Percentiles rank a stretch among this genome's conserved stretches.
These are phyloP conservation scores for Saccharomycopsis sp. DNA, from an alignment of 805 yeast genomes.

Conservation along the genomic window DNA sequence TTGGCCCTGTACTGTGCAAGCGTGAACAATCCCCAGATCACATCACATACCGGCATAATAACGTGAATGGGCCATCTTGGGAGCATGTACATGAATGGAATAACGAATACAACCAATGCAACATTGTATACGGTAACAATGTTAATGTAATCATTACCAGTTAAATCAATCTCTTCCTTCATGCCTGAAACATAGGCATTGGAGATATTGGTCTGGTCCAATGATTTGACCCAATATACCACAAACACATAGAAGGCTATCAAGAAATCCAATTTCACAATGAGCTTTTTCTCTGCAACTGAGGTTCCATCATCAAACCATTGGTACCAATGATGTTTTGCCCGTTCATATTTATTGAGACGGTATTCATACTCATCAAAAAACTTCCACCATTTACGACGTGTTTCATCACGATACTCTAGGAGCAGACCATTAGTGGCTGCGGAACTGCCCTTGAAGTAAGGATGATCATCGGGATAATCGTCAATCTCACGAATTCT, in stretches of 20 bases:
- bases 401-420: constrained; percentile 35
- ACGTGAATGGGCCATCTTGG: constrained; percentile 50
- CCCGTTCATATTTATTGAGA: constrained; percentile 29
- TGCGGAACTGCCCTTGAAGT: not conserved
- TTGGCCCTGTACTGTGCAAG: constrained; percentile 46
- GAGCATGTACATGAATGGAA: constrained; percentile 55
- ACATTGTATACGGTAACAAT: constrained; percentile 52
- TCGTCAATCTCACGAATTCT: not conserved
- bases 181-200: constrained; percentile 65
- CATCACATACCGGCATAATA: constrained; percentile 49
- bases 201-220: constrained; percentile 53
- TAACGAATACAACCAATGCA: constrained; percentile 55
- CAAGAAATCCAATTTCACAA: constrained; percentile 49
- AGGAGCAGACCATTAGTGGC: not conserved
- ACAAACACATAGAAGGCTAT: constrained; percentile 49
- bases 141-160: constrained; percentile 56
- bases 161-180: constrained; percentile 47
- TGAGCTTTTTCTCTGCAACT: constrained; percentile 38
- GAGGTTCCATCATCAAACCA: constrained; percentile 36
- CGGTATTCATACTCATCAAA: constrained; percentile 60
- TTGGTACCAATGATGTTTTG: constrained; percentile 41
- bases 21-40: constrained; percentile 64
- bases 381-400: constrained; percentile 39
- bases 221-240: constrained; percentile 63
- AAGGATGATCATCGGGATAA: not conserved